A percentile compares a stretch with the other conserved stretches of the same genome.
These are phyloP conservation scores for Monosporascus sp. DNA, from an alignment of 2,329 filamentous ascomycete species.

Conservation along the genomic window DNA sequence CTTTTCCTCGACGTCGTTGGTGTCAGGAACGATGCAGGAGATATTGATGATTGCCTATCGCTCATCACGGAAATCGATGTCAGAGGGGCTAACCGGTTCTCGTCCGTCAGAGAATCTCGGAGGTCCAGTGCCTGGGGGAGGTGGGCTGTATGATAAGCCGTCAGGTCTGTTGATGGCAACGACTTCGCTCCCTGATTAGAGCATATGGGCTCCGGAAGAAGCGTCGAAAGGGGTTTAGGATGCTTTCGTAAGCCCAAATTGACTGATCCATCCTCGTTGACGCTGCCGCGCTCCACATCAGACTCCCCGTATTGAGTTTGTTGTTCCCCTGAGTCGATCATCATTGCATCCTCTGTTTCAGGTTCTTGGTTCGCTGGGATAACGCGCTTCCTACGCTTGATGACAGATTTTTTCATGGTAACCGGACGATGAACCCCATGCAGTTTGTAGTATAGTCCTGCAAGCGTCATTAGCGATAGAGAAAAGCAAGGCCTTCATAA, in stretches of 20 bases:
- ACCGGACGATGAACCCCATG: constrained; percentile 90
- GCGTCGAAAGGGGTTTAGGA: constrained; percentile 38
- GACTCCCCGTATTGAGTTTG: constrained; percentile 31
- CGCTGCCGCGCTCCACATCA: constrained; percentile 47
- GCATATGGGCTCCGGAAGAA: constrained; percentile 41
- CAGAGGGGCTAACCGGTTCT: constrained; percentile 55
- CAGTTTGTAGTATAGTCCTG: constrained; percentile 92
- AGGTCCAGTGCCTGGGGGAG: constrained; percentile 32
- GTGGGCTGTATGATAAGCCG: constrained; percentile 46
- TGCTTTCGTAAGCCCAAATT: constrained; percentile 54
- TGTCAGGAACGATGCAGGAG: constrained; percentile 55
- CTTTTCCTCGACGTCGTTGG: constrained; percentile 52
- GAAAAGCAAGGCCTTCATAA: background rate
- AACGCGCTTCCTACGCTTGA: constrained; percentile 91
- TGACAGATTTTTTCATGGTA: constrained; percentile 98
- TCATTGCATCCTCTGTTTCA: constrained; percentile 33
- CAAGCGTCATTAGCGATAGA: constrained; percentile 21
- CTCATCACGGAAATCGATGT: constrained; percentile 38
- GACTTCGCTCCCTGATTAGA: constrained; percentile 40
- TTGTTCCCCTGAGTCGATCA: constrained; percentile 44
- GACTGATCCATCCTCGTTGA: constrained; percentile 60
- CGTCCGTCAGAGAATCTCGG: constrained; percentile 43
- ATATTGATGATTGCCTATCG: constrained; percentile 53
- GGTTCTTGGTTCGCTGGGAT: constrained; percentile 65
- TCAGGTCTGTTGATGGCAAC: constrained; percentile 39